A percentile compares a stretch with the other conserved stretches of the same genome.
phyloP scores from a whole-genome alignment of 2,329 filamentous ascomycete genomes.

The Aaosphaeria arxii region DNA sequence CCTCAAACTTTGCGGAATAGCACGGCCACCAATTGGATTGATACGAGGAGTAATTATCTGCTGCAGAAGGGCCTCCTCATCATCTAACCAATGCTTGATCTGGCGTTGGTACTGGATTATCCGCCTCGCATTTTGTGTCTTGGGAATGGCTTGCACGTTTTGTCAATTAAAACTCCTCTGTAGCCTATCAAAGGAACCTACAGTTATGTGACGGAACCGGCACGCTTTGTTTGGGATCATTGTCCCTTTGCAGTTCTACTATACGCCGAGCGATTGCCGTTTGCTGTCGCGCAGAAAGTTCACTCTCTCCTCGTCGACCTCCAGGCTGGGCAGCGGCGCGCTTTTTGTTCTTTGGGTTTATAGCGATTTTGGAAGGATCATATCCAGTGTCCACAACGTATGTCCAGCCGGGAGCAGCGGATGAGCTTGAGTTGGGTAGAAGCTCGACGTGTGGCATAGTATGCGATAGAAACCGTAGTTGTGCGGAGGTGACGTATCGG shows the following conservation, averaged over 20 bases:
- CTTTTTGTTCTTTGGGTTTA: slow-evolving; percentile 59
- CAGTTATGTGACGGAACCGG: slow-evolving; percentile 25
- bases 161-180: neutral
- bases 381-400: slow-evolving; percentile 77
- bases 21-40: slow-evolving; percentile 8
- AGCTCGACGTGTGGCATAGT: slow-evolving; percentile 75
- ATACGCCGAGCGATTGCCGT: slow-evolving; percentile 79
- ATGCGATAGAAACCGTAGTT: neutral
- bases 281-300: slow-evolving; percentile 78
- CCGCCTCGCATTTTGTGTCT: slow-evolving; percentile 65
- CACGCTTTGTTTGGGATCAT: slow-evolving; percentile 57
- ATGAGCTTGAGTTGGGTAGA: slow-evolving; percentile 66
- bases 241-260: slow-evolving; percentile 71
- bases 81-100: slow-evolving; percentile 78
- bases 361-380: slow-evolving; percentile 54
- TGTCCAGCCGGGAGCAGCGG: slow-evolving; percentile 81
- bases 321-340: slow-evolving; percentile 54
- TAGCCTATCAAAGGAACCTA: slow-evolving; percentile 4
- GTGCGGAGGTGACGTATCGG: neutral
- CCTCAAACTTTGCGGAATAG: slow-evolving; percentile 14
- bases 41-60: slow-evolving; percentile 17
- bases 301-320: slow-evolving; percentile 43
- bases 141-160: slow-evolving; percentile 25
- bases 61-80: slow-evolving; percentile 63
- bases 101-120: slow-evolving; percentile 80